Conservation (phyloP, 257 asterid genomes). For the Solanum sparsipilum region DNA sequence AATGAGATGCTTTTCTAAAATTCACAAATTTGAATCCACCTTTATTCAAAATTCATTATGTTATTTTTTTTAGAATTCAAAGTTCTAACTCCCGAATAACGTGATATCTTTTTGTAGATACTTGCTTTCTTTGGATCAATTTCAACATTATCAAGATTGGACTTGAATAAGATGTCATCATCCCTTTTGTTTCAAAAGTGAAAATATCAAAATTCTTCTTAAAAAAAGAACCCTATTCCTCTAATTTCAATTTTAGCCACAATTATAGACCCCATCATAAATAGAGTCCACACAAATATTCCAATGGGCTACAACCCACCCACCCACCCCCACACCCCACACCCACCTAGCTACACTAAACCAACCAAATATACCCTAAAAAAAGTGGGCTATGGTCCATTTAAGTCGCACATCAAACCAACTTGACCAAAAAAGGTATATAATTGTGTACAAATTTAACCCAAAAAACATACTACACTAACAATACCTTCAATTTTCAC, state of each 20-base stretch:
- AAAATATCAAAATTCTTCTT: neutral
- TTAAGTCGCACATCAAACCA: neutral
- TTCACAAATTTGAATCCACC: neutral
- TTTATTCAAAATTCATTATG: neutral
- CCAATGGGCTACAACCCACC: neutral
- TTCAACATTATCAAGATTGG: neutral
- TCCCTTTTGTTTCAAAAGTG: neutral
- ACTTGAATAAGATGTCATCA: neutral
- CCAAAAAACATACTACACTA: neutral
- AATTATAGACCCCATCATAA: neutral
- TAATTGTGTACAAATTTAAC: neutral
- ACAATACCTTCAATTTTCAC: neutral
- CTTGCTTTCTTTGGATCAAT: neutral
- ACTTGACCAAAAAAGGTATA: neutral
- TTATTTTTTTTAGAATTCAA: neutral
- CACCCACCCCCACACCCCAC: neutral
- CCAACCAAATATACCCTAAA: neutral
- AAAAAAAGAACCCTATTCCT: neutral
- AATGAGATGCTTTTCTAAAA: neutral
- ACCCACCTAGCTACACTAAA: neutral
- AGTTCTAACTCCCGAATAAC: fast-evolving
- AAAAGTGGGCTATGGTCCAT: neutral
- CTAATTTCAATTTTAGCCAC: neutral
- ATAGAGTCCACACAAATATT: neutral
- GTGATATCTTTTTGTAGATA: neutral